These are phyloP conservation scores for Yamadazyma olivae DNA, from an alignment of 805 yeast genomes.

Conservation along the genomic window DNA sequence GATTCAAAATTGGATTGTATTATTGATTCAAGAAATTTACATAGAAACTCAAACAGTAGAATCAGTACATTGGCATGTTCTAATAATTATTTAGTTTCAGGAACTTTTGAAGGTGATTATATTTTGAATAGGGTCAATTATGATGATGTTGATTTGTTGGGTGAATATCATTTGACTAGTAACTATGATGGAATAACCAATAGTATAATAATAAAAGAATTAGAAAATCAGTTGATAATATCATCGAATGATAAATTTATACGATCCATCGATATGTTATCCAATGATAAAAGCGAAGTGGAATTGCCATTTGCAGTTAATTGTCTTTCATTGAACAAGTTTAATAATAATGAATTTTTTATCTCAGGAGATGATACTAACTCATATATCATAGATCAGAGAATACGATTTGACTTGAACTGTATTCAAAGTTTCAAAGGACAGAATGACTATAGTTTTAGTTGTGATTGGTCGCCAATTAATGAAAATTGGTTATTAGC, in stretches of 20 bases:
- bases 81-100: constrained; percentile 42
- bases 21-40: constrained; percentile 31
- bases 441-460: constrained; percentile 55
- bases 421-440: constrained; percentile 27
- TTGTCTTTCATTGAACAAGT: constrained; percentile 42
- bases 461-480: constrained; percentile 54
- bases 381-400: constrained; percentile 43
- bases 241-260: constrained; percentile 51
- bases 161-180: constrained; percentile 38
- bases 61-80: constrained; percentile 49
- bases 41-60: constrained; percentile 31
- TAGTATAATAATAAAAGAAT: constrained; percentile 36
- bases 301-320: constrained; percentile 49
- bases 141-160: constrained; percentile 27
- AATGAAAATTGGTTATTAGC: constrained; percentile 46
- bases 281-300: constrained; percentile 9
- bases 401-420: constrained; percentile 18
- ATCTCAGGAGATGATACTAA: constrained; percentile 51
- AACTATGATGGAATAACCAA: constrained; percentile 52
- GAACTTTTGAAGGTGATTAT: constrained; percentile 54
- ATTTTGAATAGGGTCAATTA: constrained; percentile 22
- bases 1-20: constrained; percentile 34
- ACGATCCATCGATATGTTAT: constrained; percentile 37
- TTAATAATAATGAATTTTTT: constrained; percentile 34
- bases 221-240: constrained; percentile 32